Evolutionary conservation across 768 basidiomycete genomes (phyloP), one percentile per base, ranked within the genome.

Genomic region (Psilocybe azurescens): DNA sequence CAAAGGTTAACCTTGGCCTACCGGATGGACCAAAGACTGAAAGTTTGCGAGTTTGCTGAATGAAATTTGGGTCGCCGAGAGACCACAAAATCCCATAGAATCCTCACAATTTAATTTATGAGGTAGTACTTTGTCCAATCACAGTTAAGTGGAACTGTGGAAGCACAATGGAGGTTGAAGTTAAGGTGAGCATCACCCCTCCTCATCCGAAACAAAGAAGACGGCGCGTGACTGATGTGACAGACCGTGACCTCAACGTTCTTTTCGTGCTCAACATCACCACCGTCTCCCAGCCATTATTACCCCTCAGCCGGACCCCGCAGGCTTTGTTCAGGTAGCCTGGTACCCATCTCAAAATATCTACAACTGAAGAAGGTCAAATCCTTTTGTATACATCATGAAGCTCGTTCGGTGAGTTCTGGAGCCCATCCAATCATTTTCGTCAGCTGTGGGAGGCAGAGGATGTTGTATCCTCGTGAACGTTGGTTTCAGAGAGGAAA

Each of bases 391-490:
- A n/a, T 13, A 3, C 46, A 36, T 9, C 36, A 93, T 92, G 91
- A 92, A 93, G 88, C 89, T 93, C 77, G 90, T 93, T 77, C 85
- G 91, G 91, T 91, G 69, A 75, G 73, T 73, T 64, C 49, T 32
- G 58, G 32, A n/a, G 55, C 66, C 70, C 56, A 14, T 24, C 24
- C 56, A 53, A 51, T 55, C 18, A 36, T 52, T 53, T 38, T 44
- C 51, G 18, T 20, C 30, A 48, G 53, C 46, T 16, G 18, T 50
- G 44, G 29, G 29, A 54, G 32, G 39, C 9, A 28, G 20, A 38
- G 8, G 41, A n/a, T 44, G 14, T 44, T 1, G 33, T 36, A 24
- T 53, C 6, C 30, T 48, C 18, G 33, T 41, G 47, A 0, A 30
- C 33, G 30, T 16, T 16, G 5, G n/a, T 44, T 13, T 16, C n/a